Percentiles rank a stretch among this genome's conserved stretches.
phyloP scores from a whole-genome alignment of 768 basidiomycete genomes.

The Xerocomus spinulosus region DNA sequence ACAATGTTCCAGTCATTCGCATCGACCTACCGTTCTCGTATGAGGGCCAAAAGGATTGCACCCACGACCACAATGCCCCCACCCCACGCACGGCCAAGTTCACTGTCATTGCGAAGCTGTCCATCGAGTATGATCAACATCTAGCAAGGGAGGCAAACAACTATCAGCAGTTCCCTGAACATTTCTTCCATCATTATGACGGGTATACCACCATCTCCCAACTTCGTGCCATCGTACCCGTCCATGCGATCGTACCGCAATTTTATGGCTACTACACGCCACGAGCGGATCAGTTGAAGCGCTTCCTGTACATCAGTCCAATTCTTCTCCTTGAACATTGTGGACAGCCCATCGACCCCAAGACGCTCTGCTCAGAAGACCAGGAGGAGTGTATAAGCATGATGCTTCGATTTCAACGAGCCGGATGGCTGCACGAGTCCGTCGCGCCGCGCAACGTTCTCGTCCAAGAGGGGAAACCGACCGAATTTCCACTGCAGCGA shows the following conservation, averaged over 20 bases:
- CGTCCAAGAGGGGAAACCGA: slow-evolving; percentile 39
- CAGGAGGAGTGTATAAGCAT: slow-evolving; percentile 38
- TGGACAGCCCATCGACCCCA: slow-evolving; percentile 32
- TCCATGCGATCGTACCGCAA: slow-evolving; percentile 53
- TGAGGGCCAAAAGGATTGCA: slow-evolving; percentile 7
- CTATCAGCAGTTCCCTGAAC: slow-evolving; percentile 27
- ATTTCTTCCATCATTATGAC: slow-evolving; percentile 24
- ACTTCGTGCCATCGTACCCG: slow-evolving; percentile 41
- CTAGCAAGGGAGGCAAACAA: slow-evolving; percentile 29
- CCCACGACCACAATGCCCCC: background rate
- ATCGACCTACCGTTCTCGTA: slow-evolving; percentile 15
- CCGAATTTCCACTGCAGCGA: slow-evolving; percentile 18
- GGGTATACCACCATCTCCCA: slow-evolving; percentile 24
- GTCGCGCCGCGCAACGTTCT: slow-evolving; percentile 41
- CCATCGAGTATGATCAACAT: slow-evolving; percentile 35
- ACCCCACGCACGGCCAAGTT: slow-evolving; percentile 34
- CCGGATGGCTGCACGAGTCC: slow-evolving; percentile 39
- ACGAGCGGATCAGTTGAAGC: too few species aligned
- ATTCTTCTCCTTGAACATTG: slow-evolving; percentile 48
- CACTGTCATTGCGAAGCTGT: slow-evolving; percentile 44
- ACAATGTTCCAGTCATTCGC: slow-evolving; percentile 1
- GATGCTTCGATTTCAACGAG: slow-evolving; percentile 38
- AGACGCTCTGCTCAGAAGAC: slow-evolving; percentile 33
- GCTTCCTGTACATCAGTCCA: slow-evolving; percentile 35
- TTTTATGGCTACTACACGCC: slow-evolving; percentile 59